Percentiles rank a stretch among this genome's conserved stretches.
phyloP scores from a whole-genome alignment of 495 filamentous ascomycete species.

The Ascodesmis nigricans region DNA sequence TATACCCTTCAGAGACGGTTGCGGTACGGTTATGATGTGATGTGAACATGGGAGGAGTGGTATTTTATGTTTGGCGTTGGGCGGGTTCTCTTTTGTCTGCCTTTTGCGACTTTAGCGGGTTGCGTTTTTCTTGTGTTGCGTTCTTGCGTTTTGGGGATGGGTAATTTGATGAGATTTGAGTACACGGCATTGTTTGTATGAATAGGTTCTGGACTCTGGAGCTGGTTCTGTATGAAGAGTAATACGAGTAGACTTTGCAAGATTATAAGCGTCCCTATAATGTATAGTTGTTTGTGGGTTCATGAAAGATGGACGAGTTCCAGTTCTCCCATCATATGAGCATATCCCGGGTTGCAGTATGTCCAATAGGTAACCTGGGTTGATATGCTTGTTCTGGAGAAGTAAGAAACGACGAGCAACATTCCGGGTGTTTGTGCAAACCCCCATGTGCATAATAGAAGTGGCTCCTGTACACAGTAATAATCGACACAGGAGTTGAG shows the following conservation, averaged over 20 bases:
- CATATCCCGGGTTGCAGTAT: neutral
- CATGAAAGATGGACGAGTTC: neutral
- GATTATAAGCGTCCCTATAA: too few species aligned
- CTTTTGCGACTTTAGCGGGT: neutral
- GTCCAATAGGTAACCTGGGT: neutral
- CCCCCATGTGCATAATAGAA: neutral
- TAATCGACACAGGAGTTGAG: neutral
- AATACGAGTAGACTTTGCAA: too few species aligned
- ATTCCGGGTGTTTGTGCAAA: neutral
- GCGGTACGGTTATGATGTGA: too few species aligned
- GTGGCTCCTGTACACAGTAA: neutral
- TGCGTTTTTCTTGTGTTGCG: too few species aligned
- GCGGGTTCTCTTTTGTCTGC: neutral
- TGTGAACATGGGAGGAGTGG: too few species aligned
- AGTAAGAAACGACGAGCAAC: neutral
- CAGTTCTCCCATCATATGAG: neutral
- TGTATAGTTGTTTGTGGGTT: too few species aligned
- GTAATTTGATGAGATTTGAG: too few species aligned
- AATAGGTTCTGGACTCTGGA: too few species aligned
- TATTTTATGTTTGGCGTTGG: neutral
- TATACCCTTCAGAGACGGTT: too few species aligned
- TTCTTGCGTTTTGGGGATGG: too few species aligned
- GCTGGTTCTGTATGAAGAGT: too few species aligned
- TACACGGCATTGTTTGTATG: too few species aligned
- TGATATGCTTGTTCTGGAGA: neutral